Conservation (phyloP, 2,329 filamentous ascomycete species). For the Penicillium occitanis region DNA sequence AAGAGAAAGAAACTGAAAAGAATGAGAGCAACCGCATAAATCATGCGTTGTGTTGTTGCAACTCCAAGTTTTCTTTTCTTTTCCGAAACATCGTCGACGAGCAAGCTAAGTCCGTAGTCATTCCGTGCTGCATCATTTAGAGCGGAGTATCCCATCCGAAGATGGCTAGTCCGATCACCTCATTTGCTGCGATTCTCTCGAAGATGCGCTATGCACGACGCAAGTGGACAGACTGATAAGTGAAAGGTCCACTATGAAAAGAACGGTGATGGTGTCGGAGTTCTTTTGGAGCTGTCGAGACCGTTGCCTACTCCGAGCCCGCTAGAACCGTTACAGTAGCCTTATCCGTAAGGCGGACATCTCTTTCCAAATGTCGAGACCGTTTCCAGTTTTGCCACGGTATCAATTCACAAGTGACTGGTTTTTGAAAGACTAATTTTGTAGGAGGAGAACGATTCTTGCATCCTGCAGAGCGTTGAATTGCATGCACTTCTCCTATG, state of each 20-base stretch:
- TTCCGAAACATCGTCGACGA: background rate
- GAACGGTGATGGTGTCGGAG: background rate
- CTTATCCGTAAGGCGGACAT: background rate
- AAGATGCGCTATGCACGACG: background rate
- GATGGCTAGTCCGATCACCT: background rate
- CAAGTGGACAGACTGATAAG: constrained; percentile 4
- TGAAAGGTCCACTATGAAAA: background rate
- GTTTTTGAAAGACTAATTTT: background rate
- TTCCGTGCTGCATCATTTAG: background rate
- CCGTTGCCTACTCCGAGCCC: background rate
- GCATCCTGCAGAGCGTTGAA: background rate
- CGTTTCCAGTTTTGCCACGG: background rate
- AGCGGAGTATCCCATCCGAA: background rate
- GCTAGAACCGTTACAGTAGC: background rate
- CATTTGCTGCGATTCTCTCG: background rate
- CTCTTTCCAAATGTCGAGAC: background rate
- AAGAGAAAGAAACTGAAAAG: background rate
- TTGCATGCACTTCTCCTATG: no score
- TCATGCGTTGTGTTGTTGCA: background rate
- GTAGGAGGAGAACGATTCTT: background rate
- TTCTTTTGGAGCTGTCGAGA: background rate
- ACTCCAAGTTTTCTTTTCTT: background rate
- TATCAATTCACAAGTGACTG: background rate
- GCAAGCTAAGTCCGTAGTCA: background rate
- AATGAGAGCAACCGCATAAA: background rate